Base-by-base conservation (phyloP, 768 basidiomycete genomes). In the Boletus tomentosulus region DNA sequence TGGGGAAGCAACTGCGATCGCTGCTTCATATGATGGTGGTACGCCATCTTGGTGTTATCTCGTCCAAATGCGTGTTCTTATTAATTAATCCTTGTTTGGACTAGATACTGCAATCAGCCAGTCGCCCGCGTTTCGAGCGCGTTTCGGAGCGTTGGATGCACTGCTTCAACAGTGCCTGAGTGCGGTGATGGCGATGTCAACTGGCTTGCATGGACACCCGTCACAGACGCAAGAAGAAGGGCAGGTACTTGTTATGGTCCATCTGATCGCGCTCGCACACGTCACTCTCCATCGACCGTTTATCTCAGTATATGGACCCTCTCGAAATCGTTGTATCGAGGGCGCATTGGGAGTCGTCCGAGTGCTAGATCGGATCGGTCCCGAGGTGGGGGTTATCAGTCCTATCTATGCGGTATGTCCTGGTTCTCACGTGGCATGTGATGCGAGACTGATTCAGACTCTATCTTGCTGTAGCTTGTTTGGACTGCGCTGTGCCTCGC, bases 121-220 rank as follows among this genome's bases (percentile, higher is more conserved):
- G 52, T 69, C 71, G 27, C 65, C 75, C 51, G 67, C 72, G 4
- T 79, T 79, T 51, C 69, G 69, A 25, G 64, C 69, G 13, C 73
- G 75, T 7, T 81, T 82, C 22, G 70, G 70, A 39, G 74, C 73
- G 3, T 65, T 82, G 51, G 76, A 79, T 55, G 62, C 68, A 31
- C 70, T 81, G 44, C 76, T 82, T 35, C 75, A 77, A 5, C 61
- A 62, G 2, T 64, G 54, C 38, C 46, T 56, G 25, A 50, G 15
- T 42, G 54, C 50, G 37, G 64, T 53, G 33, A 49, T 65, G 34
- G 24, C 46, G 6, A 19, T 51, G 25, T 31, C 50, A 6, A 55
- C 41, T 9, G 15, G 10, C 15, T n/a, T 19, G 11, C 34, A 46
- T 11, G 52, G 48, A 16, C 34, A n/a, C 13, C 45, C 16, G 3